A percentile compares a stretch with the other conserved stretches of the same genome.
Conservation (phyloP, 768 basidiomycete species). For the Suillus subaureus region DNA sequence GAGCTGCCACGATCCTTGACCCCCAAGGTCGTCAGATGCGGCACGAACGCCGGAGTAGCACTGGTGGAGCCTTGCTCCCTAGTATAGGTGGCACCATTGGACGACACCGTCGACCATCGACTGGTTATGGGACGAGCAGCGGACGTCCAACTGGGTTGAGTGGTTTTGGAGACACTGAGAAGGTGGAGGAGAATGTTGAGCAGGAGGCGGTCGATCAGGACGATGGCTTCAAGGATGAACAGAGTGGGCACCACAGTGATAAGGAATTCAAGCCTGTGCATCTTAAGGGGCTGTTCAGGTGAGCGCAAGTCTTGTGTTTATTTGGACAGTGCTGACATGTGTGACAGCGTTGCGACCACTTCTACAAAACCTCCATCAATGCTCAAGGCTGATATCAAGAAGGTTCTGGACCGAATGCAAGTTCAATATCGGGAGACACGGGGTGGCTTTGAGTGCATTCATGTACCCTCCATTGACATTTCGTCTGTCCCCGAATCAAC, state of each 20-base stretch:
- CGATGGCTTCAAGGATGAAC: conserved; percentile 50
- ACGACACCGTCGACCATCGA: conserved; percentile 71
- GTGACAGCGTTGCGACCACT: conserved; percentile 85
- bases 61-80: conserved; percentile 59
- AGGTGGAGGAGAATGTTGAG: conserved; percentile 51
- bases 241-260: conserved; percentile 52
- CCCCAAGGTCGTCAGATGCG: conserved; percentile 60
- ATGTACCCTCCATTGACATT: conserved; percentile 91
- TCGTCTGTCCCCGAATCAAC: conserved; percentile 61
- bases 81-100: conserved; percentile 59
- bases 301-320: conserved; percentile 23
- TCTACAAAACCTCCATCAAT: conserved; percentile 82
- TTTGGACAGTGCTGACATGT: conserved; percentile 9
- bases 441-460: conserved; percentile 94
- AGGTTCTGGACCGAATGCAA: conserved; percentile 91
- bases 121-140: conserved; percentile 48
- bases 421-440: conserved; percentile 92
- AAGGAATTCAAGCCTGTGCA: conserved; percentile 93
- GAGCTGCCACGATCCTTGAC: conserved; percentile 79
- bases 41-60: conserved; percentile 79
- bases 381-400: conserved; percentile 83
- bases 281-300: conserved; percentile 96
- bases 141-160: conserved; percentile 40
- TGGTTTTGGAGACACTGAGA: conserved; percentile 53
- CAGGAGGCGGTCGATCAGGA: conserved; percentile 40